Conservation (phyloP, 2,329 filamentous ascomycete genomes). For the Cercospora sojina region DNA sequence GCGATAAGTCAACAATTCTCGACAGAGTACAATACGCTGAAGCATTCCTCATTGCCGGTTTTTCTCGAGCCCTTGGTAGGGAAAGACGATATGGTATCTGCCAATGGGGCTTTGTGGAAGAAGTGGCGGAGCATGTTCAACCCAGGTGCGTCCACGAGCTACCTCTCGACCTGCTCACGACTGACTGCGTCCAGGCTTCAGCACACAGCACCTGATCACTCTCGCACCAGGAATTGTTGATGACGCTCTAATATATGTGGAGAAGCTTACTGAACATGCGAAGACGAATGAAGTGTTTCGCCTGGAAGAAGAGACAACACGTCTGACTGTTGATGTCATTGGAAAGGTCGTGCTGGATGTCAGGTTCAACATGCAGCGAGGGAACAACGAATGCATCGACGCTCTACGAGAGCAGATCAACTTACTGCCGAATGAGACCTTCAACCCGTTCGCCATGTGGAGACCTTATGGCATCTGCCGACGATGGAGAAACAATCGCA, state of each 20-base stretch:
- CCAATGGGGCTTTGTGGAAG: conserved; percentile 44
- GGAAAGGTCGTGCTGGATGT: conserved; percentile 42
- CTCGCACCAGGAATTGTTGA: conserved; percentile 43
- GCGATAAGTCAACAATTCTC: conserved; percentile 26
- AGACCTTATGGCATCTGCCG: conserved; percentile 24
- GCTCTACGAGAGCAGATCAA: conserved; percentile 39
- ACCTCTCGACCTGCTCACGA: neutral
- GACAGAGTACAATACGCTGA: conserved; percentile 19
- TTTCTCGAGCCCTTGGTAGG: conserved; percentile 26
- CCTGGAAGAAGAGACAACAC: conserved; percentile 43
- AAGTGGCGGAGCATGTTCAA: conserved; percentile 47
- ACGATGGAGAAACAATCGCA: conserved; percentile 28
- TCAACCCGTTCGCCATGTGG: conserved; percentile 24
- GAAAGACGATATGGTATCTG: conserved; percentile 34
- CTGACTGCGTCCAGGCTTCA: conserved; percentile 35
- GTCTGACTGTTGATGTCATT: conserved; percentile 46
- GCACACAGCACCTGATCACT: conserved; percentile 41
- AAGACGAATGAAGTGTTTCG: conserved; percentile 41
- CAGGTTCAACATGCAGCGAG: conserved; percentile 40
- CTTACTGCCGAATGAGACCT: conserved; percentile 24
- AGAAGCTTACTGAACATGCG: conserved; percentile 40
- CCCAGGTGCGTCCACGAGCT: conserved; percentile 24
- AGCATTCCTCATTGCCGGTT: conserved; percentile 13
- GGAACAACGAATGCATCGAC: conserved; percentile 40
- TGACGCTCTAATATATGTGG: conserved; percentile 35